These are phyloP conservation scores for Ganoderma leucocontextum DNA, from an alignment of 1,284 basidiomycete species.

Conservation along the genomic window DNA sequence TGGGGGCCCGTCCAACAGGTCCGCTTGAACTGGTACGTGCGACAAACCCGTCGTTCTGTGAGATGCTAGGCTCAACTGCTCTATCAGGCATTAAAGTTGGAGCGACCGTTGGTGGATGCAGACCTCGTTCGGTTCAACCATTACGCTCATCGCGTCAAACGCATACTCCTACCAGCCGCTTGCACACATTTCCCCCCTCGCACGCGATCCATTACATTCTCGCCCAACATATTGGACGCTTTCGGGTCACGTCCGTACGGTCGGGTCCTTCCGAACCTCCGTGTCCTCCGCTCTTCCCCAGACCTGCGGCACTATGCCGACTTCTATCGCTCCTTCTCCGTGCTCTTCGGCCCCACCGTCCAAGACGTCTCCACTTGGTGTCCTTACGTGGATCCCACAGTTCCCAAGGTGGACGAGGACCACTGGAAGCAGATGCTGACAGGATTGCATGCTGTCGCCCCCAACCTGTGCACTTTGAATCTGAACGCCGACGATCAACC, in stretches of 20 bases:
- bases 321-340: constrained; percentile 10
- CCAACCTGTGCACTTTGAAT: neutral
- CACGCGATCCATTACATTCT: neutral
- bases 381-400: neutral
- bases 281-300: neutral
- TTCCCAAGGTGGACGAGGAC: neutral
- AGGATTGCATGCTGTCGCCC: neutral
- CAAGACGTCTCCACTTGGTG: constrained; percentile 1
- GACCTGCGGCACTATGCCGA: neutral
- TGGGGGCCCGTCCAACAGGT: neutral
- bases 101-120: neutral
- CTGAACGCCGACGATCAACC: neutral
- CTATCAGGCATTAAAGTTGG: neutral
- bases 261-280: constrained; percentile 12
- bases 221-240: neutral
- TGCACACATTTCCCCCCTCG: neutral
- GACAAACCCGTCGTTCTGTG: neutral
- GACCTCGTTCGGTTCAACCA: constrained; percentile 15
- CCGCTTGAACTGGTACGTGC: constrained; percentile 1
- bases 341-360: constrained; percentile 13
- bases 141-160: constrained; percentile 10
- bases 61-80: neutral
- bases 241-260: neutral
- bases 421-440: neutral
- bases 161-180: neutral